A percentile compares a stretch with the other conserved stretches of the same genome.
Evolutionary conservation across 202 grass and related monocot species (phyloP).

Genomic region (Schoenoplectus tabernaemontani): DNA sequence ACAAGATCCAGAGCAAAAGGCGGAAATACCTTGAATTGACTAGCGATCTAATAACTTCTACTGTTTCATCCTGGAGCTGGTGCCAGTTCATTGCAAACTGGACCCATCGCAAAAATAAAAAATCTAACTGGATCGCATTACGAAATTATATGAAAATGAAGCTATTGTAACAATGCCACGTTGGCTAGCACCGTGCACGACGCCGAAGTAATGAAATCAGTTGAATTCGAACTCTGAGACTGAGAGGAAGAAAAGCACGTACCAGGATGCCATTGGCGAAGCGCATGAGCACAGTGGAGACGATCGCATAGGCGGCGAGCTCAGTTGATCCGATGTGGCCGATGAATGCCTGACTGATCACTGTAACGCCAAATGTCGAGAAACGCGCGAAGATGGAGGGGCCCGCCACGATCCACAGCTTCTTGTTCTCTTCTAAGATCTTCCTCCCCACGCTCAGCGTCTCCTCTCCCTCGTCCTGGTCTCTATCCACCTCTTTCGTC

Average conservation of each 20-base stretch:
- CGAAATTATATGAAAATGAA: neutral
- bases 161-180: neutral
- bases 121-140: neutral
- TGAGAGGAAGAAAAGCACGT: neutral
- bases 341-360: slow-evolving; percentile 87
- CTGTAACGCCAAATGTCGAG: slow-evolving; percentile 46
- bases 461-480: neutral
- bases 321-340: slow-evolving; percentile 71
- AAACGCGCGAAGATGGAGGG: slow-evolving; percentile 60
- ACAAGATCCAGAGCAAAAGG: neutral
- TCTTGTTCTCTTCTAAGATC: slow-evolving; percentile 55
- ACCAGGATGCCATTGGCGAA: slow-evolving; percentile 70
- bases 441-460: slow-evolving; percentile 3
- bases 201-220: neutral
- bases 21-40: neutral
- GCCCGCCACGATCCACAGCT: slow-evolving; percentile 62
- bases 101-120: neutral
- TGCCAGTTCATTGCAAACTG: neutral
- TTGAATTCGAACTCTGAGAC: neutral
- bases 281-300: slow-evolving; percentile 70
- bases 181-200: too few species aligned
- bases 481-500: neutral
- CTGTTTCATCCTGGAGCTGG: neutral
- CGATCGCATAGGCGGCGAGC: slow-evolving; percentile 68
- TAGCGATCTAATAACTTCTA: neutral